Conservation (phyloP, 2,329 filamentous ascomycete species). For the Graphiopsis chlorocephala region DNA sequence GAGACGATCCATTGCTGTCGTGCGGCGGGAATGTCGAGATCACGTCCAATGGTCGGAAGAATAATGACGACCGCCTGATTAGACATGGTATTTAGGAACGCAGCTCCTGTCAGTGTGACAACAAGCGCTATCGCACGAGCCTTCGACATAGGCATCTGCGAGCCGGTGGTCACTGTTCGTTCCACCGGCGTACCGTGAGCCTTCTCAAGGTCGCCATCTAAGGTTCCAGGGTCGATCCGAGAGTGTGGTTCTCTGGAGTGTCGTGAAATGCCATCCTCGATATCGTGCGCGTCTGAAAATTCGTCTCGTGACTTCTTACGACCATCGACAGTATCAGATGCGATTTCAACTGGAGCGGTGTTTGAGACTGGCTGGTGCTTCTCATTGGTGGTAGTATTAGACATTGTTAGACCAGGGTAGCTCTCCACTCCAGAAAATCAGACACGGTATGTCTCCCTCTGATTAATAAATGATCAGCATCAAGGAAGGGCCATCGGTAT, state of each 20-base stretch:
- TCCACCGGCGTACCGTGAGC: slow-evolving; percentile 1
- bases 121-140: slow-evolving; percentile 31
- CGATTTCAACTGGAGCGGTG: not conserved
- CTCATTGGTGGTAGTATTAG: not conserved
- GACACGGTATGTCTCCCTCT: not conserved
- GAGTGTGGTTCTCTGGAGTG: not conserved
- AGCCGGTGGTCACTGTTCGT: slow-evolving; percentile 18
- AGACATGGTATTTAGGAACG: slow-evolving; percentile 34
- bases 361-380: not conserved
- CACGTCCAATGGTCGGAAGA: slow-evolving; percentile 33
- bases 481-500: not conserved
- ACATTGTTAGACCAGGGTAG: not conserved
- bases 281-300: not conserved
- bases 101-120: slow-evolving; percentile 30
- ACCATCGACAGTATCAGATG: not conserved
- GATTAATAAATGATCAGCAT: not conserved
- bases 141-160: slow-evolving; percentile 26
- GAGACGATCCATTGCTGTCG: slow-evolving; percentile 60
- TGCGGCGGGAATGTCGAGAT: slow-evolving; percentile 32
- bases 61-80: slow-evolving; percentile 36
- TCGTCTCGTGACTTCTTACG: not conserved
- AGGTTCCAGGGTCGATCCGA: not conserved
- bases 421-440: not conserved
- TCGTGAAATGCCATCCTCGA: not conserved
- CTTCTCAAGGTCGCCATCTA: slow-evolving; percentile 4